These are phyloP conservation scores for Clavispora carvajalis DNA, from an alignment of 805 yeast genomes.

Conservation along the genomic window DNA sequence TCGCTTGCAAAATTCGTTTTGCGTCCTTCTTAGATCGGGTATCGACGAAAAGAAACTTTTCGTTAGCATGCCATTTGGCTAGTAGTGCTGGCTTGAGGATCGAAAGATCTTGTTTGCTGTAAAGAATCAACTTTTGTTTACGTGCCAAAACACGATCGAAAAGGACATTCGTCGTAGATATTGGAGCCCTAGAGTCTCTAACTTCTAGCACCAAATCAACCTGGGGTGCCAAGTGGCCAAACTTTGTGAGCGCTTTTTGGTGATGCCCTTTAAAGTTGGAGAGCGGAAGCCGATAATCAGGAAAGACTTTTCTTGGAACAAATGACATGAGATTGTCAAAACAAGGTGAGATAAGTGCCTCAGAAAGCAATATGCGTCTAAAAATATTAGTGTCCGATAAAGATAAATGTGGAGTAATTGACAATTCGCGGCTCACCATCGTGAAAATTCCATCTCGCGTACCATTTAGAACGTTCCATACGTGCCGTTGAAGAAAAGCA, in stretches of 20 bases:
- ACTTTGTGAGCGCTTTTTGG: constrained; percentile 63
- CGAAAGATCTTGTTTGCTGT: constrained; percentile 70
- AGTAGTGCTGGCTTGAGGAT: constrained; percentile 33
- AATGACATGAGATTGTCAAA: constrained; percentile 36
- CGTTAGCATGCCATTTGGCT: constrained; percentile 32
- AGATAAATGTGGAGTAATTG: neutral
- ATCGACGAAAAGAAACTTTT: constrained; percentile 47
- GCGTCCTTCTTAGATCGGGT: constrained; percentile 50
- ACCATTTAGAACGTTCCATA: no score
- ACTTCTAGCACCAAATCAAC: constrained; percentile 79
- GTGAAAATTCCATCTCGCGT: neutral
- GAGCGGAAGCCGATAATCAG: constrained; percentile 60
- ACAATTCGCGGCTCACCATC: neutral
- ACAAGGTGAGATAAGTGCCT: neutral
- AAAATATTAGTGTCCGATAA: neutral
- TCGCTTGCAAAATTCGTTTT: constrained; percentile 41
- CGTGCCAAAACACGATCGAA: constrained; percentile 60
- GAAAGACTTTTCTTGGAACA: constrained; percentile 68
- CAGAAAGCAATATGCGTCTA: no score
- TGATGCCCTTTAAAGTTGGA: constrained; percentile 93
- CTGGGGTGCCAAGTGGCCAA: constrained; percentile 69
- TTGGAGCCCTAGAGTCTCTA: constrained; percentile 85
- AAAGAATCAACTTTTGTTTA: constrained; percentile 57
- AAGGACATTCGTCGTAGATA: constrained; percentile 75
- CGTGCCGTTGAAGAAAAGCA: no score